phyloP scores from a whole-genome alignment of 169 alveolate genomes.

The Ichthyophthirius multifiliis region DNA sequence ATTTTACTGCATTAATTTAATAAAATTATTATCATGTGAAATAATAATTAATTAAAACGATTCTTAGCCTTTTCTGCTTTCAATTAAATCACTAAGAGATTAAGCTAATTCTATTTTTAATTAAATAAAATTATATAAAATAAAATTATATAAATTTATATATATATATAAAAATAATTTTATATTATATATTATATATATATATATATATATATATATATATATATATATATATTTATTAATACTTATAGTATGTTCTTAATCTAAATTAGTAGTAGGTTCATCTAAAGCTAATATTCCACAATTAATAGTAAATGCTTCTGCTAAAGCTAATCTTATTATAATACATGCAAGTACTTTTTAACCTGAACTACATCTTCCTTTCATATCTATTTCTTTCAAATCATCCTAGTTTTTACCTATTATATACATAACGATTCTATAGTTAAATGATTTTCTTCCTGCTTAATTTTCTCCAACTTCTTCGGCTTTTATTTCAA shows the following conservation, averaged over 20 bases:
- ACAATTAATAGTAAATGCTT: constrained; percentile 96
- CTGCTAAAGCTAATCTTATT: constrained; percentile 98
- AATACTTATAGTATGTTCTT: constrained; percentile 88
- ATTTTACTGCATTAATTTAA: neutral
- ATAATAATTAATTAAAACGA: constrained; percentile 93
- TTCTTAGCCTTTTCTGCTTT: constrained; percentile 74
- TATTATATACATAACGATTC: constrained; percentile 64
- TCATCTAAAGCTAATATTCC: constrained; percentile 99
- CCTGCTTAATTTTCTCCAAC: constrained; percentile 57
- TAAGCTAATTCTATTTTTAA: constrained; percentile 49
- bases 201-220: no score
- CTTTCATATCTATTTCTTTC: constrained; percentile 87
- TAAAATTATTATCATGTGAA: constrained; percentile 98
- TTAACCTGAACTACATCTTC: constrained; percentile 99
- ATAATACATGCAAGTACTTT: constrained; percentile 96
- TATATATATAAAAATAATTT: neutral
- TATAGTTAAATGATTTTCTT: constrained; percentile 71
- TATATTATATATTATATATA: neutral
- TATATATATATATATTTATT: neutral
- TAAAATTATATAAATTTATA: constrained; percentile 47
- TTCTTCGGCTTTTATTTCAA: constrained; percentile 73
- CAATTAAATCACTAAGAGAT: constrained; percentile 55
- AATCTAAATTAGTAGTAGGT: constrained; percentile 99
- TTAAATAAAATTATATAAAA: constrained; percentile 56
- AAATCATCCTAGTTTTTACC: neutral